phyloP scores from a whole-genome alignment of 1,139 yeast species.

The Candida tetrigidarum region DNA sequence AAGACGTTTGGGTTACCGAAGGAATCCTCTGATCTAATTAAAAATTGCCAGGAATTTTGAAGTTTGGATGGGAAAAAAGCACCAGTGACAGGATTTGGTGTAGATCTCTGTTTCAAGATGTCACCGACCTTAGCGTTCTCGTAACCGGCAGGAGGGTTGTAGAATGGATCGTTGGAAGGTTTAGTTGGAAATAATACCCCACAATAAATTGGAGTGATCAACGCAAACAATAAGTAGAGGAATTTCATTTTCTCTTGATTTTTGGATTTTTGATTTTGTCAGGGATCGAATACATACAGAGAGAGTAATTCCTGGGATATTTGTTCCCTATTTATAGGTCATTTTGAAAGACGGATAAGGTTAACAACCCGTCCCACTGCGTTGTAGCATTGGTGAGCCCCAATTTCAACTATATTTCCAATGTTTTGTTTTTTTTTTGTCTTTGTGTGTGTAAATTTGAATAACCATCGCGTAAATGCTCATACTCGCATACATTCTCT shows the following conservation, averaged over 20 bases:
- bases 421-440: no score
- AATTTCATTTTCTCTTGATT: constrained; percentile 1
- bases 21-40: constrained; percentile 36
- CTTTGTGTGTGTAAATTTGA: no score
- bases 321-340: neutral
- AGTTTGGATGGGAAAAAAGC: constrained; percentile 17
- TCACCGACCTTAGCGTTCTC: constrained; percentile 24
- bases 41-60: constrained; percentile 31
- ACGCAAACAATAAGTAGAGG: constrained; percentile 13
- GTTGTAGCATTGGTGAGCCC: neutral
- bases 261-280: no score
- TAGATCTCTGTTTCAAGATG: constrained; percentile 25
- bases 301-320: neutral
- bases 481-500: no score
- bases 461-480: no score
- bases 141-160: constrained; percentile 25
- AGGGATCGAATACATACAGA: neutral
- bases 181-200: neutral
- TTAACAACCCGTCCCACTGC: neutral
- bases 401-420: no score
- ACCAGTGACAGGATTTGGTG: constrained; percentile 25
- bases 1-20: constrained; percentile 33
- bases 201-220: neutral
- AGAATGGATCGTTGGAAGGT: constrained; percentile 25
- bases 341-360: neutral